Conservation (phyloP, 2,329 filamentous ascomycete genomes). For the Aspergillus sp. region DNA sequence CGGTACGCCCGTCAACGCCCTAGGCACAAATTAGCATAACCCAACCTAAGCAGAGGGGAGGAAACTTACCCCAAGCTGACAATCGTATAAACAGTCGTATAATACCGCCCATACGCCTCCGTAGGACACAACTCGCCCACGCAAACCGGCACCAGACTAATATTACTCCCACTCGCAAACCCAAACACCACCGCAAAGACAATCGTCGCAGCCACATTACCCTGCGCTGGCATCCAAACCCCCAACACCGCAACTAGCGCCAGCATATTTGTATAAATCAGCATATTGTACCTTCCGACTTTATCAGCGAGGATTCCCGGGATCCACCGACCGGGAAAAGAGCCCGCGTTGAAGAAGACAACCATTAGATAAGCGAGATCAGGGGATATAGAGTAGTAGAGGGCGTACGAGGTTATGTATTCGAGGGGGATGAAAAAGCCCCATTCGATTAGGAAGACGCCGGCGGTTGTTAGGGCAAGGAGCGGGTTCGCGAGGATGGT, state of each 20-base stretch:
- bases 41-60: not conserved
- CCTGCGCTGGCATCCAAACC: constrained; percentile 21
- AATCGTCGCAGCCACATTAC: constrained; percentile 12
- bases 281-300: constrained; percentile 21
- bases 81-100: constrained; percentile 28
- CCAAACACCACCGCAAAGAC: constrained; percentile 25
- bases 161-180: constrained; percentile 32
- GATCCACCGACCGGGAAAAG: constrained; percentile 16
- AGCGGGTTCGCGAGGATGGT: constrained; percentile 12
- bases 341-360: constrained; percentile 17
- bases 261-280: constrained; percentile 20
- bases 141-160: constrained; percentile 37
- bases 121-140: constrained; percentile 42
- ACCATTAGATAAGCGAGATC: constrained; percentile 19
- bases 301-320: constrained; percentile 18
- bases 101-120: constrained; percentile 36
- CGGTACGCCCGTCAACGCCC: constrained; percentile 21
- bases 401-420: constrained; percentile 18
- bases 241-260: constrained; percentile 19
- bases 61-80: constrained; percentile 18
- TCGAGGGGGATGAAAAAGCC: constrained; percentile 19
- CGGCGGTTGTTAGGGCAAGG: constrained; percentile 12
- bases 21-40: not conserved
- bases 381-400: constrained; percentile 6
- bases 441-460: constrained; percentile 17